These are phyloP conservation scores for Cavenderia fasciculata DNA, from an alignment of 78 protist species.

Conservation along the genomic window DNA sequence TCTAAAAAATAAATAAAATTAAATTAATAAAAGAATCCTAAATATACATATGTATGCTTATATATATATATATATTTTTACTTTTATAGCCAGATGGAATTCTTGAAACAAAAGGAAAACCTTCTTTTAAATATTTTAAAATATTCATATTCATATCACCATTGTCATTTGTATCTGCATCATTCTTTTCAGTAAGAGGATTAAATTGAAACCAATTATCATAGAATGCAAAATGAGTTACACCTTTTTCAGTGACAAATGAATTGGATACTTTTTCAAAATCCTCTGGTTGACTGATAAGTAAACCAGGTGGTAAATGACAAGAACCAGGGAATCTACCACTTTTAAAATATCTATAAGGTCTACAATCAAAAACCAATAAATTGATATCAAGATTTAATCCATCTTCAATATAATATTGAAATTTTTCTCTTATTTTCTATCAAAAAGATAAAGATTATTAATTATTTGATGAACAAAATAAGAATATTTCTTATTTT, in stretches of 20 bases:
- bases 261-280: slow-evolving; percentile 17
- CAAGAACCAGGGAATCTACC: slow-evolving; percentile 40
- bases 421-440: slow-evolving; percentile 40
- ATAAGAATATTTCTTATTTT: neutral
- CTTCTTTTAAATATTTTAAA: slow-evolving; percentile 56
- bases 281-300: slow-evolving; percentile 57
- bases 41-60: neutral
- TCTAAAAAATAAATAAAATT: slow-evolving; percentile 1
- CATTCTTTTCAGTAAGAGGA: neutral
- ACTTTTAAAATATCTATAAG: slow-evolving; percentile 49
- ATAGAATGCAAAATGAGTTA: slow-evolving; percentile 57
- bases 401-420: slow-evolving; percentile 57
- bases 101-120: slow-evolving; percentile 43
- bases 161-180: slow-evolving; percentile 69
- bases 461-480: neutral
- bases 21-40: neutral
- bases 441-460: neutral
- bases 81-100: slow-evolving; percentile 68
- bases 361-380: slow-evolving; percentile 67
- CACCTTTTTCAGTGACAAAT: slow-evolving; percentile 26
- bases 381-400: slow-evolving; percentile 1
- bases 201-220: slow-evolving; percentile 66
- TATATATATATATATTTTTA: neutral
- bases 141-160: slow-evolving; percentile 77
- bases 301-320: slow-evolving; percentile 65